phyloP scores from a whole-genome alignment of 352 stramenopile species.

The Phytophthora crassamura region DNA sequence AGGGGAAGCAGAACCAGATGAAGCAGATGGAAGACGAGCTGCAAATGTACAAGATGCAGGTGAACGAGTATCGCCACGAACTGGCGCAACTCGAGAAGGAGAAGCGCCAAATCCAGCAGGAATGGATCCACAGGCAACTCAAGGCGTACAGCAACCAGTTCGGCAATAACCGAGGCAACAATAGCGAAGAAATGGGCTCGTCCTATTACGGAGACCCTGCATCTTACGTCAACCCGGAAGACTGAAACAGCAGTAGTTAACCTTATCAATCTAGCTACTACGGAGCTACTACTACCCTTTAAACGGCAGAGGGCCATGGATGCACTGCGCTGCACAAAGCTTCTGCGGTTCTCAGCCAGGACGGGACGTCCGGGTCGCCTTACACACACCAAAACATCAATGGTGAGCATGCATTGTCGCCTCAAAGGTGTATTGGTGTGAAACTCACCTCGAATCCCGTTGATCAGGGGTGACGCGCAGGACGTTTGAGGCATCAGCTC shows the following conservation, averaged over 20 bases:
- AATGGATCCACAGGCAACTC: conserved; percentile 64
- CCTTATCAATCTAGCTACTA: conserved; percentile 6
- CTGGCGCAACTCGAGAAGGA: conserved; percentile 67
- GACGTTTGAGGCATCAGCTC: conserved; percentile 27
- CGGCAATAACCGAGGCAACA: conserved; percentile 2
- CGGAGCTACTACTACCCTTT: neutral
- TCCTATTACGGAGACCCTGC: conserved; percentile 14
- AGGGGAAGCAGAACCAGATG: conserved; percentile 84
- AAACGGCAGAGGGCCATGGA: conserved; percentile 14
- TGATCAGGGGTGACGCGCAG: conserved; percentile 6
- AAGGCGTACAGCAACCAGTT: conserved; percentile 39
- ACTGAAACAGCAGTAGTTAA: conserved; percentile 5
- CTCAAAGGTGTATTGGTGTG: too few species aligned
- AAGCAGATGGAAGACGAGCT: conserved; percentile 92
- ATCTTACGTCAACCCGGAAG: conserved; percentile 23
- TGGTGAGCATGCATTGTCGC: neutral
- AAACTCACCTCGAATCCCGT: conserved; percentile 26
- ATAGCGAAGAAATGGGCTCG: neutral
- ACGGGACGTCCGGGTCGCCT: neutral
- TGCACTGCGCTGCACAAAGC: conserved; percentile 13
- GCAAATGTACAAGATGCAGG: conserved; percentile 93
- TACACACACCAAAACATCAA: neutral
- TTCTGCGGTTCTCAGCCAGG: conserved; percentile 13
- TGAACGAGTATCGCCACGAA: conserved; percentile 82
- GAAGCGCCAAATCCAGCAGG: conserved; percentile 63